phyloP scores from a whole-genome alignment of 306 rosid species.

The Fragaria iinumae region DNA sequence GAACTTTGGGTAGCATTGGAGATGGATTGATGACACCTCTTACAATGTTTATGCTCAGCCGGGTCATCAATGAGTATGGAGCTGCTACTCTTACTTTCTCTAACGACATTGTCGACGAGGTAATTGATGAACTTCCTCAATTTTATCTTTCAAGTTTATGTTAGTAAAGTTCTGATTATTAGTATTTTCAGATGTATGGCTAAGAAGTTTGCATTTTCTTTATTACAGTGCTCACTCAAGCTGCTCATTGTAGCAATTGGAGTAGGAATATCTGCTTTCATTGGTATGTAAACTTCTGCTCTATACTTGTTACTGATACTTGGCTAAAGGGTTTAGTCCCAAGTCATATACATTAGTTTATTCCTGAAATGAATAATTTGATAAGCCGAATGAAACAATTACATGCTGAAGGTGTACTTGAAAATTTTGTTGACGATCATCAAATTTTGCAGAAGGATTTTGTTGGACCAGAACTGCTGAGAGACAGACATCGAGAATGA shows the following conservation, averaged over 20 bases:
- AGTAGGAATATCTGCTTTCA: constrained; percentile 60
- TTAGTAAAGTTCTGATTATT: background rate
- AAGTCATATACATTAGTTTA: background rate
- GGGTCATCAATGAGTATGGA: constrained; percentile 61
- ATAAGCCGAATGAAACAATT: background rate
- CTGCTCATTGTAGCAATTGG: constrained; percentile 52
- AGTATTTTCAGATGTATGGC: background rate
- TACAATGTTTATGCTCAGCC: constrained; percentile 69
- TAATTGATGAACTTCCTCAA: background rate
- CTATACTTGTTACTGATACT: background rate
- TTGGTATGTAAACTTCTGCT: constrained; percentile 36
- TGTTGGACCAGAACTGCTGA: constrained; percentile 89
- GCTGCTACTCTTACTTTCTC: constrained; percentile 30
- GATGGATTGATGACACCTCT: constrained; percentile 72
- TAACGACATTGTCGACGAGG: constrained; percentile 47
- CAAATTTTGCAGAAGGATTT: constrained; percentile 51
- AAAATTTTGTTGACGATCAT: background rate
- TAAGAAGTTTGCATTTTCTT: background rate
- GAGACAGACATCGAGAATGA: constrained; percentile 66
- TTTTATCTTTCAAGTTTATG: background rate
- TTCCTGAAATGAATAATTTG: background rate
- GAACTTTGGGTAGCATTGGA: constrained; percentile 74
- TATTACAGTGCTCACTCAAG: constrained; percentile 51
- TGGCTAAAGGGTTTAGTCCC: background rate
- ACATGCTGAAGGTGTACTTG: background rate